Base-by-base conservation (phyloP, 2,329 filamentous ascomycete species). In the Macrophomina pseudophaseolina region DNA sequence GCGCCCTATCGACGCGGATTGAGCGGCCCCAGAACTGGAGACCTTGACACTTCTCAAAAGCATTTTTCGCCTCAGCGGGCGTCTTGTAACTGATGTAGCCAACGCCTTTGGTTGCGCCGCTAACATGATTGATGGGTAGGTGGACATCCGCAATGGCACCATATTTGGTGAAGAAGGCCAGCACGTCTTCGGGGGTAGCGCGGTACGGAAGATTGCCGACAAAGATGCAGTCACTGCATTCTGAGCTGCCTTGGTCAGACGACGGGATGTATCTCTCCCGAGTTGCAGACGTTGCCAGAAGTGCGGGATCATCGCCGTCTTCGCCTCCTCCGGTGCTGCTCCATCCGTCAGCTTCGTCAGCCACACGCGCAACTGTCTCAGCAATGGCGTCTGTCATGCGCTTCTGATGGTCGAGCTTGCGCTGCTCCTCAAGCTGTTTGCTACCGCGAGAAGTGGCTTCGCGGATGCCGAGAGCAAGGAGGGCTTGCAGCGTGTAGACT, bases 401-500 rank as follows among this genome's bases (percentile, higher is more conserved):
- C 62, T 72, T 68, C 46, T 71, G 69, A 35, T 70, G 68, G 3
- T 74, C 67, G 23, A 72, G 71, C 32, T 74, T 71, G 2, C 71
- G 67, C 35, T 72, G 70, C 33, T 70, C 68, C 42, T 75, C 70
- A 6, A 72, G 65, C 32, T 73, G 73, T 2, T 72, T 56, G 3
- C 72, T 72, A 1, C 73, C 74, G 4, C 80, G 76, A 32, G 74
- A 76, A 7, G 73, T 69, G 2, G 83, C 75, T 18, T 82, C 78
- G 52, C 78, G 74, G 70, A 87, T 78, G 44, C 83, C 84, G 68
- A 92, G 85, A 5, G 81, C 86, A 6, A 97, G 76, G 83, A 95
- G 86, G 7, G 88, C 90, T 68, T 90, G 88, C 69, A 97, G 79
- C 0, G 92, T 94, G 75, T 91, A 95, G 1, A 88, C 85, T 0